phyloP scores from a whole-genome alignment of 2,329 filamentous ascomycete species.

The Fusarium odoratissimum region DNA sequence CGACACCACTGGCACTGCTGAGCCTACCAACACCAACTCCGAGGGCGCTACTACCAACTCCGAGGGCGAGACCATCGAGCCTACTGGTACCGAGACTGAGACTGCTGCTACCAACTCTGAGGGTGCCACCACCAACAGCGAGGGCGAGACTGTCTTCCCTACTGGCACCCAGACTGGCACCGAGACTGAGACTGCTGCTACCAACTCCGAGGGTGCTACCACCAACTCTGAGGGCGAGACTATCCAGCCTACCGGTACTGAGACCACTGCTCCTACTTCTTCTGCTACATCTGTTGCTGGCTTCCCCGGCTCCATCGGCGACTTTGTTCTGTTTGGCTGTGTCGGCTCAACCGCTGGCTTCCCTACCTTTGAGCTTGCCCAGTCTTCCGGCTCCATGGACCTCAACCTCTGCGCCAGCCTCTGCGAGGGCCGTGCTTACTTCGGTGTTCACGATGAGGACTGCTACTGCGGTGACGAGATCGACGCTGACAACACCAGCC shows the following conservation, averaged over 20 bases:
- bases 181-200: neutral
- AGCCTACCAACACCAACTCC: neutral
- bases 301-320: constrained; percentile 32
- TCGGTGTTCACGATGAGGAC: constrained; percentile 44
- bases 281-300: constrained; percentile 33
- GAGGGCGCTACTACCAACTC: neutral
- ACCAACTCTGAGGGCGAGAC: constrained; percentile 14
- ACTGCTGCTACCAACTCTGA: neutral
- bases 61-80: neutral
- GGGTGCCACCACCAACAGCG: constrained; percentile 1
- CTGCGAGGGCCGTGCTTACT: constrained; percentile 40
- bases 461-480: constrained; percentile 42
- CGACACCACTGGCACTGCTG: constrained; percentile 50
- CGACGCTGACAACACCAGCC: constrained; percentile 7
- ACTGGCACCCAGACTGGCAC: neutral
- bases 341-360: constrained; percentile 35
- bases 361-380: constrained; percentile 39
- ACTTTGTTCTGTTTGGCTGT: constrained; percentile 46
- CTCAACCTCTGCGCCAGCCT: constrained; percentile 44
- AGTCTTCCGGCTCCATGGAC: constrained; percentile 30
- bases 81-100: neutral
- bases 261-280: constrained; percentile 43
- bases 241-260: constrained; percentile 30
- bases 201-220: constrained; percentile 3
- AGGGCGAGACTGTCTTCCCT: neutral